Conservation (phyloP, 2,329 filamentous ascomycete species). For the Trichoderma sp. region DNA sequence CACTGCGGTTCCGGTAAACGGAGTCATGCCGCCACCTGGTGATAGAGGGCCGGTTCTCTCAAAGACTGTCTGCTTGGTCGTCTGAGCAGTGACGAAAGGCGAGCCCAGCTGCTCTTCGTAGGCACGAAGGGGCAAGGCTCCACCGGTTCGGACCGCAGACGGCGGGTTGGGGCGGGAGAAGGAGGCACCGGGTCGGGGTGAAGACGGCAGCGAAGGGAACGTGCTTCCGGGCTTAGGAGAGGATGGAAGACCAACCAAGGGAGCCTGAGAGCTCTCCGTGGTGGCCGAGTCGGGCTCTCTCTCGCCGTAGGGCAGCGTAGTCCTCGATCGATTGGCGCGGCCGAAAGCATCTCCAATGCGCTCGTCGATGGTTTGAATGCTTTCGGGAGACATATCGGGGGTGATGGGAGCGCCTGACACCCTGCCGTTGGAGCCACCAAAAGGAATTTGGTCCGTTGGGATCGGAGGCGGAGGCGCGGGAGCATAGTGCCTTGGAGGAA, state of each 20-base stretch:
- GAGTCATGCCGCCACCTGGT: slow-evolving; percentile 60
- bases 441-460: slow-evolving; percentile 48
- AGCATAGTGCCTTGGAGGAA: slow-evolving; percentile 60
- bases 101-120: slow-evolving; percentile 60
- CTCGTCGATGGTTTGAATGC: slow-evolving; percentile 55
- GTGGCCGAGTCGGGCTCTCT: slow-evolving; percentile 53
- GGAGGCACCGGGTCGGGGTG: slow-evolving; percentile 53
- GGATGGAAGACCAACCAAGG: slow-evolving; percentile 53
- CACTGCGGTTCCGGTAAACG: slow-evolving; percentile 60
- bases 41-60: slow-evolving; percentile 57
- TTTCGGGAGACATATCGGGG: slow-evolving; percentile 44
- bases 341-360: slow-evolving; percentile 48
- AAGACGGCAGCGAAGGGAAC: slow-evolving; percentile 46
- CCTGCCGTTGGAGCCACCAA: slow-evolving; percentile 31
- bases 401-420: slow-evolving; percentile 31
- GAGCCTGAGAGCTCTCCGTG: slow-evolving; percentile 53
- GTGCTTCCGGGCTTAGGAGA: slow-evolving; percentile 42
- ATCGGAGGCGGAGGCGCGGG: slow-evolving; percentile 59
- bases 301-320: slow-evolving; percentile 44
- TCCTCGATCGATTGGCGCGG: slow-evolving; percentile 38
- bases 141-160: slow-evolving; percentile 58
- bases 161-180: slow-evolving; percentile 54
- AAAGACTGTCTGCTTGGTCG: slow-evolving; percentile 66
- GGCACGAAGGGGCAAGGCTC: slow-evolving; percentile 60
- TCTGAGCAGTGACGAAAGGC: slow-evolving; percentile 48